Conservation (phyloP, 2,329 filamentous ascomycete genomes). For the Claviceps pusilla region DNA sequence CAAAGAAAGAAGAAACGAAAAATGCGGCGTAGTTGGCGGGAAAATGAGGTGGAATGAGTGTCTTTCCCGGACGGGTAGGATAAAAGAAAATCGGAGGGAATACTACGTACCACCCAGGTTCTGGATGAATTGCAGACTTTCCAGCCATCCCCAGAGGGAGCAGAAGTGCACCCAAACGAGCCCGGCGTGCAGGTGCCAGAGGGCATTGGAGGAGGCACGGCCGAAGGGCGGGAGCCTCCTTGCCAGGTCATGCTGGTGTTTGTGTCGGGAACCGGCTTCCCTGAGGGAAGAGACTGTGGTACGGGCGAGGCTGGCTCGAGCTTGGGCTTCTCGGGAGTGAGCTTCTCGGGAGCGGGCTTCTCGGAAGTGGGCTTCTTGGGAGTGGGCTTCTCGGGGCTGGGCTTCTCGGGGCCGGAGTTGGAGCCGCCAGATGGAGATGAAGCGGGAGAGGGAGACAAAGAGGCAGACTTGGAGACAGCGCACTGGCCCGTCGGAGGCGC, state of each 20-base stretch:
- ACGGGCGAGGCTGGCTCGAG: too few species aligned
- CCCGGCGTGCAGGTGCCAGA: constrained; percentile 1
- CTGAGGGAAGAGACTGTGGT: too few species aligned
- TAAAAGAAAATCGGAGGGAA: neutral
- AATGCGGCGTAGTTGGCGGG: neutral
- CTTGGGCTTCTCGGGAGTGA: too few species aligned
- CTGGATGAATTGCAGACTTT: constrained; percentile 1
- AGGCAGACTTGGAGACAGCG: neutral
- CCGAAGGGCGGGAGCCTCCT: neutral
- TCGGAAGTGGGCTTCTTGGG: too few species aligned
- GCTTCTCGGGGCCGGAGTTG: neutral
- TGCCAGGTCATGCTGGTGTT: neutral
- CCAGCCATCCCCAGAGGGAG: neutral
- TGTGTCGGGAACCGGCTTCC: neutral
- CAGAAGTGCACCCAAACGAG: neutral
- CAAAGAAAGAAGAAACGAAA: too few species aligned
- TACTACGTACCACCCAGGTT: constrained; percentile 1
- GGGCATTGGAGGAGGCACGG: neutral
- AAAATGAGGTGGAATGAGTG: neutral
- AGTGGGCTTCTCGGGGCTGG: too few species aligned
- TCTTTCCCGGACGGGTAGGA: too few species aligned
- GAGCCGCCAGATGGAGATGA: neutral
- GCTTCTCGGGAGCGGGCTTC: too few species aligned
- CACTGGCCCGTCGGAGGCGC: neutral
- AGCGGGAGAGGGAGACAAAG: neutral